Evolutionary conservation across 1,139 yeast species (phyloP).

Genomic region (Spencermartinsiella ligniputridi): DNA sequence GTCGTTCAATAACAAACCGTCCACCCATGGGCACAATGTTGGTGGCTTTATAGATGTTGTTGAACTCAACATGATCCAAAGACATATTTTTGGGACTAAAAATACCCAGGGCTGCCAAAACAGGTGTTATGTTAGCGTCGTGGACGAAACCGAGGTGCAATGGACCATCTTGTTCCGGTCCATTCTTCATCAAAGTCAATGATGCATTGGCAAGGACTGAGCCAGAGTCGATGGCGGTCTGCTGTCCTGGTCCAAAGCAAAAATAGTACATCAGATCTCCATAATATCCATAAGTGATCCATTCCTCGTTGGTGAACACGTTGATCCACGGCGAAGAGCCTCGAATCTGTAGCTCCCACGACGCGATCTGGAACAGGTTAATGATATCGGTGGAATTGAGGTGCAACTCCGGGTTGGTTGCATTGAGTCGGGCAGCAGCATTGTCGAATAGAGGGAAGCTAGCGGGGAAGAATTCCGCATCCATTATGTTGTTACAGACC

Average conservation of each 20-base stretch:
- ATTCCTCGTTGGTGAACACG: slow-evolving; percentile 53
- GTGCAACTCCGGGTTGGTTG: slow-evolving; percentile 42
- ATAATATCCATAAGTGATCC: slow-evolving; percentile 44
- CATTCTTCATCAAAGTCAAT: slow-evolving; percentile 39
- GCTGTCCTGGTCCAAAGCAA: slow-evolving; percentile 50
- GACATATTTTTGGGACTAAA: slow-evolving; percentile 37
- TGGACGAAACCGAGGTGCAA: slow-evolving; percentile 51
- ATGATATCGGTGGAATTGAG: slow-evolving; percentile 41
- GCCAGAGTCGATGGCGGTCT: slow-evolving; percentile 43
- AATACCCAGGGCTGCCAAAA: slow-evolving; percentile 49
- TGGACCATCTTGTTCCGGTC: slow-evolving; percentile 35
- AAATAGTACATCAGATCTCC: slow-evolving; percentile 49
- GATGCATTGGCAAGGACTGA: slow-evolving; percentile 50
- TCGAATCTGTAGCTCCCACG: slow-evolving; percentile 51
- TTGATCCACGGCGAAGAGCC: slow-evolving; percentile 54
- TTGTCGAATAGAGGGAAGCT: slow-evolving; percentile 31
- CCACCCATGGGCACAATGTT: slow-evolving; percentile 57
- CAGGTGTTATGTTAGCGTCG: slow-evolving; percentile 52
- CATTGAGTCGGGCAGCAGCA: slow-evolving; percentile 40
- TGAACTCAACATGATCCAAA: slow-evolving; percentile 37
- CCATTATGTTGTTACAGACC: not conserved
- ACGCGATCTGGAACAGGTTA: slow-evolving; percentile 47
- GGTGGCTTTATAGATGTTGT: slow-evolving; percentile 43
- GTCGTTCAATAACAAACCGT: slow-evolving; percentile 49
- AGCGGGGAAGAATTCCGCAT: slow-evolving; percentile 10